Percentiles rank a stretch among this genome's conserved stretches.
Conservation (phyloP, 1,139 yeast species). For the Geotrichum cucujoidarum region DNA sequence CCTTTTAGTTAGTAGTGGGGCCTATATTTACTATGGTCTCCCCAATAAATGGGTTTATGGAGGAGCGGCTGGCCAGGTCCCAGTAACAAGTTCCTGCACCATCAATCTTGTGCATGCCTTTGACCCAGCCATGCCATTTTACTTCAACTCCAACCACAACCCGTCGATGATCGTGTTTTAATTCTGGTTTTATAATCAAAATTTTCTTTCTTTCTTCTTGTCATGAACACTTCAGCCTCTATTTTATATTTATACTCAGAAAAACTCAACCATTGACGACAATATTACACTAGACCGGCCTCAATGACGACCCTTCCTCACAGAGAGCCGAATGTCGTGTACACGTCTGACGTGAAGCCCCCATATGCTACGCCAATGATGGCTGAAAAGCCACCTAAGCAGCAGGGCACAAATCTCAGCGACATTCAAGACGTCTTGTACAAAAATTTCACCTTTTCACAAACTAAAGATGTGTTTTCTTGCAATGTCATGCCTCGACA, state of each 20-base stretch:
- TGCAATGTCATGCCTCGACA: conserved; percentile 10
- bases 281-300: neutral
- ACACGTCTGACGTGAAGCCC: conserved; percentile 4
- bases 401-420: neutral
- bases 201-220: neutral
- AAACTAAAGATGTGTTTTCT: conserved; percentile 8
- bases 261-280: no score
- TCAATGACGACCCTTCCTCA: neutral
- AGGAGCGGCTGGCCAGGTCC: conserved; percentile 6
- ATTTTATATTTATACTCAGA: neutral
- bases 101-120: conserved; percentile 1
- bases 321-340: neutral
- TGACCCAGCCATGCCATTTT: conserved; percentile 4
- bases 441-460: conserved; percentile 11
- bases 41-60: no score
- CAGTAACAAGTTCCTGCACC: neutral
- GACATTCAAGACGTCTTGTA: conserved; percentile 5
- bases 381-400: neutral
- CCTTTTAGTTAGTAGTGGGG: neutral
- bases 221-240: neutral
- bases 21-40: no score
- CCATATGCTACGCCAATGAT: neutral
- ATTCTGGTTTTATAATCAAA: neutral
- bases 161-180: neutral
- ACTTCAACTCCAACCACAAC: neutral